Base-by-base conservation (phyloP, 2,329 filamentous ascomycete species). In the Emydomyces testavorans region DNA sequence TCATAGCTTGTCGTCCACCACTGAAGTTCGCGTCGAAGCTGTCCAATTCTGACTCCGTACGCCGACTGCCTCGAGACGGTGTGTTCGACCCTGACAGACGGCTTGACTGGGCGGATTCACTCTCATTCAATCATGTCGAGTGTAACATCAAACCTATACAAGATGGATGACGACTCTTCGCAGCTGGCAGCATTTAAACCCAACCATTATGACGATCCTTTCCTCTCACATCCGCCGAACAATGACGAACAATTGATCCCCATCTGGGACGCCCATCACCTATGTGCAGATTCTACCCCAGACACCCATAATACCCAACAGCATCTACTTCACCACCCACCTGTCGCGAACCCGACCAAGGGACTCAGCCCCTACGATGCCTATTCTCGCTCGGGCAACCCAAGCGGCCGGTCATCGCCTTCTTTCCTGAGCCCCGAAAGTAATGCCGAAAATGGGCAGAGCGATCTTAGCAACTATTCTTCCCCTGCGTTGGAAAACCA, bases 191-290 rank as follows among this genome's bases (percentile, higher is more conserved):
- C 15, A n/a, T 48, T 51, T 15, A 48, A 44, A 21, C n/a, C 40
- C 35, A 18, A 45, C 28, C 21, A 44, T 24, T 51, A 48, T 21
- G 40, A 48, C 16, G 49, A 51, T 21, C 45, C 40, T 3, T 51
- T 51, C 29, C 46, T 70, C 6, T 63, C 64, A 11, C 58, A 63
- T 7, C 58, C 63, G 6, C 61, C 62, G 7, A 62, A 64, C 49
- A 62, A 58, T 2, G 66, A 70, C 29, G 65, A 69, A 53, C 55
- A 58, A 11, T 58, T 60, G 24, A 63, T 68, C 39, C 56, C 58
- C 35, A 58, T 60, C 24, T n/a, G n/a, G n/a, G 36, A 40, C 13
- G 10, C 45, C n/a, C 38, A 42, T n/a, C 26, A 41, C 5, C 31
- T 23, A 60, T 58, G 10, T 58, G 67, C 51, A 7, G 20, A 11